Evolutionary conservation across 2,329 filamentous ascomycete genomes (phyloP).

Genomic region (Didymella keratinophila): DNA sequence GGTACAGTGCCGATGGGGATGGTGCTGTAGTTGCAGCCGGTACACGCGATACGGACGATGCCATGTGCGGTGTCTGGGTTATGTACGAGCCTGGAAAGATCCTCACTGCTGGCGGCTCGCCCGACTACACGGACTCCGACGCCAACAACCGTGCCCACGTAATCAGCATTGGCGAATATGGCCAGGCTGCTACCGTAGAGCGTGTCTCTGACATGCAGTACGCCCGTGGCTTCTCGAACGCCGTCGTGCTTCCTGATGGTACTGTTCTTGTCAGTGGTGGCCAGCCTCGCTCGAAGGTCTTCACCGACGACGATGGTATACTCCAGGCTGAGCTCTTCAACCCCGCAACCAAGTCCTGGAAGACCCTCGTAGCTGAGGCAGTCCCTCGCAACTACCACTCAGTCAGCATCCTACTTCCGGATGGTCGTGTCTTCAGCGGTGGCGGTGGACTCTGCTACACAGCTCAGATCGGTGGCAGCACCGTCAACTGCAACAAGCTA

Average conservation of each 20-base stretch:
- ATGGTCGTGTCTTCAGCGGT: constrained; percentile 36
- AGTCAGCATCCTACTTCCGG: constrained; percentile 34
- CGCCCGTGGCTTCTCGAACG: constrained; percentile 35
- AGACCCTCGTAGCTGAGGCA: constrained; percentile 31
- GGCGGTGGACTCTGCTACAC: constrained; percentile 39
- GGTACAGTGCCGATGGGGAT: constrained; percentile 34
- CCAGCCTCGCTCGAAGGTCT: constrained; percentile 33
- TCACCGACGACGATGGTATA: constrained; percentile 34
- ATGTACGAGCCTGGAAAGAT: constrained; percentile 42
- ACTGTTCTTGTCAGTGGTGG: constrained; percentile 39
- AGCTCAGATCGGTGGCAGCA: constrained; percentile 25
- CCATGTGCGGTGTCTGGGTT: constrained; percentile 37
- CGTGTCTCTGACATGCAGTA: constrained; percentile 38
- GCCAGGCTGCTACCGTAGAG: constrained; percentile 29
- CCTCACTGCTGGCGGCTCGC: constrained; percentile 35
- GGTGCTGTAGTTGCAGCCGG: constrained; percentile 32
- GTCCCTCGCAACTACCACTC: constrained; percentile 40
- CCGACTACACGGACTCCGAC: constrained; percentile 33
- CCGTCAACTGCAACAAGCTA: constrained; percentile 39
- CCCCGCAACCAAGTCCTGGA: constrained; percentile 36
- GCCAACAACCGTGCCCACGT: constrained; percentile 35
- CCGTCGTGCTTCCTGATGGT: constrained; percentile 39
- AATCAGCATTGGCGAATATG: constrained; percentile 31
- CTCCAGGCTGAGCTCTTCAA: constrained; percentile 38
- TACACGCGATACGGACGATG: constrained; percentile 29